Evolutionary conservation across 2,329 filamentous ascomycete species (phyloP).

Genomic region (Fusarium sp.): DNA sequence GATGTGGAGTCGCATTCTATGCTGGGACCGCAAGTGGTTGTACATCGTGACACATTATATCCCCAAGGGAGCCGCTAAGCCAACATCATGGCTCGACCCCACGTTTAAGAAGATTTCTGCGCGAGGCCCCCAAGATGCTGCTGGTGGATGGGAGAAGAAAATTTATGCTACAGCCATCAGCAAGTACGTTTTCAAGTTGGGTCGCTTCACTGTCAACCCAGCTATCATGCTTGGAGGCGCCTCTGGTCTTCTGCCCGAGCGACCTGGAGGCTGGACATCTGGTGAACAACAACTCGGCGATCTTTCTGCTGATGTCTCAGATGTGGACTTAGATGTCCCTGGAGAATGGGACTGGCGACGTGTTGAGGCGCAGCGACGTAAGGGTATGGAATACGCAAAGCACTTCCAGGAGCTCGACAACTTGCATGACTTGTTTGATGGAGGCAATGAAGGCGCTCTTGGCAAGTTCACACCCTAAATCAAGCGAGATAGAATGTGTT

Average conservation of each 20-base stretch:
- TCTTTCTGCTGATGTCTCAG: constrained; percentile 53
- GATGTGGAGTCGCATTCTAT: constrained; percentile 76
- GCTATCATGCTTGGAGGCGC: constrained; percentile 75
- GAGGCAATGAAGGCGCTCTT: constrained; percentile 63
- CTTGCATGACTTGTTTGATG: constrained; percentile 64
- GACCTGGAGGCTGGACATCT: constrained; percentile 73
- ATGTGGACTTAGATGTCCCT: constrained; percentile 50
- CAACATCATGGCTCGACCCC: constrained; percentile 64
- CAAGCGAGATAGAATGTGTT: not conserved
- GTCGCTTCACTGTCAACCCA: constrained; percentile 85
- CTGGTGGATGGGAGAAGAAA: constrained; percentile 67
- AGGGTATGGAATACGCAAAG: constrained; percentile 65
- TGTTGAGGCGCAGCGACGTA: constrained; percentile 65
- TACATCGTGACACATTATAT: constrained; percentile 82
- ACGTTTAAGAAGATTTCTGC: constrained; percentile 57
- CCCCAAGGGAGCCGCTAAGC: constrained; percentile 68
- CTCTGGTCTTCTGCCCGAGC: constrained; percentile 78
- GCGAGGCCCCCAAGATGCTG: constrained; percentile 52
- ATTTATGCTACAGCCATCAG: constrained; percentile 78
- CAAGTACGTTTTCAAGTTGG: constrained; percentile 88
- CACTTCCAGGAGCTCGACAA: constrained; percentile 69
- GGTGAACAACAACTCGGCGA: constrained; percentile 58
- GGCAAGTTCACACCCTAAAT: constrained; percentile 60
- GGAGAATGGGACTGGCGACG: constrained; percentile 68
- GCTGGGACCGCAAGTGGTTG: constrained; percentile 86